phyloP scores from a whole-genome alignment of 768 basidiomycete genomes.

The Dioszegia crocea region DNA sequence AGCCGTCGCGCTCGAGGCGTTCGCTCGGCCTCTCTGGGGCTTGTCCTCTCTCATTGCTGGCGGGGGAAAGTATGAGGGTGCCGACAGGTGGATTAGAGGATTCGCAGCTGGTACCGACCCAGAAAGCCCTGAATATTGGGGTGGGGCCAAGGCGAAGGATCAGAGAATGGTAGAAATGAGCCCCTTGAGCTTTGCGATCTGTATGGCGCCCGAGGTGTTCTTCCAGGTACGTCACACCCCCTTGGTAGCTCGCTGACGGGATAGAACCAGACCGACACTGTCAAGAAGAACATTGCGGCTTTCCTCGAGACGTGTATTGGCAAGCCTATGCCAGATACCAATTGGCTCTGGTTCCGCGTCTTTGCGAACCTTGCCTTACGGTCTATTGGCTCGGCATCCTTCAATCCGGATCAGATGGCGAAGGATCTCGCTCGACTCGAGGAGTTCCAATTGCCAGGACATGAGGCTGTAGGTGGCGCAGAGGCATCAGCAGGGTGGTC shows the following conservation, averaged over 20 bases:
- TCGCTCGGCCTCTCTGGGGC: conserved; percentile 73
- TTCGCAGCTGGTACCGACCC: conserved; percentile 69
- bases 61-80: conserved; percentile 60
- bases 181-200: conserved; percentile 67
- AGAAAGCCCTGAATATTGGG: conserved; percentile 67
- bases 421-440: conserved; percentile 71
- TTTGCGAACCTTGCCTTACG: conserved; percentile 71
- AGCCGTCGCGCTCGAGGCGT: conserved; percentile 68
- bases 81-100: conserved; percentile 63
- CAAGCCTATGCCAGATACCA: conserved; percentile 78
- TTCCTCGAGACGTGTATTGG: conserved; percentile 75
- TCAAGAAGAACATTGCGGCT: conserved; percentile 59
- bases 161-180: conserved; percentile 80
- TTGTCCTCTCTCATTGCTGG: conserved; percentile 64
- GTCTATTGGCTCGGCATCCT: conserved; percentile 60
- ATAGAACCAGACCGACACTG: conserved; percentile 52
- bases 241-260: neutral
- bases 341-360: conserved; percentile 79
- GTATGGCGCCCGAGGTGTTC: conserved; percentile 62
- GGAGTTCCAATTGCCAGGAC: conserved; percentile 62
- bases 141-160: conserved; percentile 67
- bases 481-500: conserved; percentile 59
- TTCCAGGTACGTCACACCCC: conserved; percentile 48
- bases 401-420: conserved; percentile 62
- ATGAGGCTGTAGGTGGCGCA: conserved; percentile 51